Evolutionary conservation across 129 eudicot species (phyloP).

Genomic region (Dittrichia graveolens): DNA sequence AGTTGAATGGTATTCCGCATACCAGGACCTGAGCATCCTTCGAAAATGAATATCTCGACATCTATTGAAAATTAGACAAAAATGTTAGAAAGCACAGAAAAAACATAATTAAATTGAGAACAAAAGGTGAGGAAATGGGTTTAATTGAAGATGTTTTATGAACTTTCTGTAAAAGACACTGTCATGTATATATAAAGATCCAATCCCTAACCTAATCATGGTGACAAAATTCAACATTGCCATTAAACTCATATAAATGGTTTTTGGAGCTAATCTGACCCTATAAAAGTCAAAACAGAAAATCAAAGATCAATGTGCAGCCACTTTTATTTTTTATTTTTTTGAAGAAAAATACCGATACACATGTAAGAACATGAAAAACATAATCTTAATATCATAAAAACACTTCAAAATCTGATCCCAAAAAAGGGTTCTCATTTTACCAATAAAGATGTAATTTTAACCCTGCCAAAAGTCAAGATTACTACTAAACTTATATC

Average conservation of each 20-base stretch:
- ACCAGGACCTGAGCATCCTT: constrained; percentile 33
- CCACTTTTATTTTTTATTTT: too few species aligned
- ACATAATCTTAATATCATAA: background rate
- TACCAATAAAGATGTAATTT: background rate
- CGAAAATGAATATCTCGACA: constrained; percentile 37
- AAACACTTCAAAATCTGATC: background rate
- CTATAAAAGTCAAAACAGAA: background rate
- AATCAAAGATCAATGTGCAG: constrained; percentile 3
- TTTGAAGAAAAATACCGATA: background rate
- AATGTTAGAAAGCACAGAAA: background rate
- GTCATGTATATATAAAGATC: background rate
- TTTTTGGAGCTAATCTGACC: background rate
- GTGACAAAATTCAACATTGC: too few species aligned
- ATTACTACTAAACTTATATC: too few species aligned
- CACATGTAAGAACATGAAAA: too few species aligned
- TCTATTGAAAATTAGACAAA: constrained; percentile 24
- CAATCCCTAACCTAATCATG: too few species aligned
- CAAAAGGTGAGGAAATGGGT: background rate
- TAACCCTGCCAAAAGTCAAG: background rate
- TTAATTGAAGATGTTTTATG: background rate
- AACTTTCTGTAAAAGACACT: background rate
- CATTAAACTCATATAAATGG: background rate
- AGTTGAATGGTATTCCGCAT: constrained; percentile 30
- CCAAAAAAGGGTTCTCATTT: background rate
- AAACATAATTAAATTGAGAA: background rate